These are phyloP conservation scores for Cymbopogon citratus DNA, from an alignment of 176 grass and related monocot genomes.

Conservation along the genomic window DNA sequence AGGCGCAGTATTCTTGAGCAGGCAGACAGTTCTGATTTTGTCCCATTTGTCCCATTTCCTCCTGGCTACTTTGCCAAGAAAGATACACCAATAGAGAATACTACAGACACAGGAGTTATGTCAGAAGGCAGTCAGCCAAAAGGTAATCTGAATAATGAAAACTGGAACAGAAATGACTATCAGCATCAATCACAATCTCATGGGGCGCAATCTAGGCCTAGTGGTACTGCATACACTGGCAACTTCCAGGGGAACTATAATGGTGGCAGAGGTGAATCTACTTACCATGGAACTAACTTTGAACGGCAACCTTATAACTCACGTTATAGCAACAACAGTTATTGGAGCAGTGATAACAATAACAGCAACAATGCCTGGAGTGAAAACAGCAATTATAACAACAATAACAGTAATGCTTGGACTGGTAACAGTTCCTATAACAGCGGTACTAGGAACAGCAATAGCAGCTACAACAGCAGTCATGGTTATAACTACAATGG, in stretches of 20 bases:
- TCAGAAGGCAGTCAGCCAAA: slow-evolving; percentile 31
- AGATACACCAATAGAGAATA: slow-evolving; percentile 41
- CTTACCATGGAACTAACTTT: slow-evolving; percentile 3
- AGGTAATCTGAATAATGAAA: slow-evolving; percentile 26
- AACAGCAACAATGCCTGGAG: neutral
- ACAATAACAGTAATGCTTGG: neutral
- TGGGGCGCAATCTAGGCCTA: neutral
- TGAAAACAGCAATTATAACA: neutral
- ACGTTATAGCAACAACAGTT: slow-evolving; percentile 20
- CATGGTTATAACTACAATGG: neutral
- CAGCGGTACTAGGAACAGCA: slow-evolving; percentile 18
- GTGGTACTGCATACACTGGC: slow-evolving; percentile 3
- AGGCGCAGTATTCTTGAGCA: slow-evolving; percentile 65
- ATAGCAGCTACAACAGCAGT: neutral
- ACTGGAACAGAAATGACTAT: slow-evolving; percentile 20
- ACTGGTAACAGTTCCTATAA: neutral
- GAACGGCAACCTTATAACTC: slow-evolving; percentile 27
- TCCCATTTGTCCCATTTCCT: slow-evolving; percentile 90
- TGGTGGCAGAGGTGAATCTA: slow-evolving; percentile 13
- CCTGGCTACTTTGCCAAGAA: slow-evolving; percentile 92
- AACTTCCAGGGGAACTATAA: slow-evolving; percentile 17
- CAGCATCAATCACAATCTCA: slow-evolving; percentile 31
- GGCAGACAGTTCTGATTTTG: slow-evolving; percentile 60
- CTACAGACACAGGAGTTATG: slow-evolving; percentile 2
- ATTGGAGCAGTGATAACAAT: slow-evolving; percentile 10